phyloP scores from a whole-genome alignment of 305 asterid species.

The Stenogyne calaminthoides region DNA sequence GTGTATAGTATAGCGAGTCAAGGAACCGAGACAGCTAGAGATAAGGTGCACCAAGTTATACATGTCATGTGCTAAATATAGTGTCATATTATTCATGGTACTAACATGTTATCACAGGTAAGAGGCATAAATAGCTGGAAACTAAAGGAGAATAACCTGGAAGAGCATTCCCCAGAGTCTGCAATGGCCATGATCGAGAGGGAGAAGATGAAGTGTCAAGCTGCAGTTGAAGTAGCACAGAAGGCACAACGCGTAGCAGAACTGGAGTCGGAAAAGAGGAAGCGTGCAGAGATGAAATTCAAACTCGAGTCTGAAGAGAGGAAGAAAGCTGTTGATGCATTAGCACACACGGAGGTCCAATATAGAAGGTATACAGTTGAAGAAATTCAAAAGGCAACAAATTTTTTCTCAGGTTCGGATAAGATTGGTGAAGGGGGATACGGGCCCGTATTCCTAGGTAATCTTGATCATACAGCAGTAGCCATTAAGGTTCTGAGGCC shows the following conservation, averaged over 20 bases:
- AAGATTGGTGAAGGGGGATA: slow-evolving; percentile 88
- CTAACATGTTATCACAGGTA: slow-evolving; percentile 40
- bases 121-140: slow-evolving; percentile 44
- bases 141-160: slow-evolving; percentile 41
- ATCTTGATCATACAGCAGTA: slow-evolving; percentile 60
- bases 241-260: slow-evolving; percentile 68
- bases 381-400: slow-evolving; percentile 63
- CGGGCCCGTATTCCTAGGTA: slow-evolving; percentile 67
- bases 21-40: slow-evolving; percentile 42
- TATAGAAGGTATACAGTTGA: slow-evolving; percentile 59
- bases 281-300: slow-evolving; percentile 52
- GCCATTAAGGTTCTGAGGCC: slow-evolving; percentile 80
- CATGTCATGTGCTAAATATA: neutral
- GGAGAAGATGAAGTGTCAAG: slow-evolving; percentile 68
- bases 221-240: slow-evolving; percentile 67
- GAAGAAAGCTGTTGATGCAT: slow-evolving; percentile 55
- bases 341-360: slow-evolving; percentile 42
- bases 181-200: slow-evolving; percentile 56
- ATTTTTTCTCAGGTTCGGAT: slow-evolving; percentile 49
- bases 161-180: slow-evolving; percentile 49
- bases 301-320: slow-evolving; percentile 54
- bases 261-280: slow-evolving; percentile 59
- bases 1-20: slow-evolving; percentile 56
- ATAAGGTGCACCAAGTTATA: slow-evolving; percentile 33
- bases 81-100: slow-evolving; percentile 16